Evolutionary conservation across 495 filamentous ascomycete species (phyloP).

Genomic region (Achaetomiella virescens): DNA sequence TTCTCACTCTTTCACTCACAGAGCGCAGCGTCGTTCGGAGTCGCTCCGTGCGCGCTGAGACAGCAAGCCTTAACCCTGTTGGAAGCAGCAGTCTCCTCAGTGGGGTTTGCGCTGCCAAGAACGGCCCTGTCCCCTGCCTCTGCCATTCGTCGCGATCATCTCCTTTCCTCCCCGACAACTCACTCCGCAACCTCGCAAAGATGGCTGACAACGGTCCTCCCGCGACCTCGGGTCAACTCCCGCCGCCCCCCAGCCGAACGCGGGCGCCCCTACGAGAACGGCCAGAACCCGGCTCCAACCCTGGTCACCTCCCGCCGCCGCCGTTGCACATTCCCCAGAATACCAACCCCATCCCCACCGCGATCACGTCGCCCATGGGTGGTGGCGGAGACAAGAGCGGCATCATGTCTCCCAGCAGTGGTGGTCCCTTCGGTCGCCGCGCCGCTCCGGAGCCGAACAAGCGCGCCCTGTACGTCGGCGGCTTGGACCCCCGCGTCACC

Average conservation of each 20-base stretch:
- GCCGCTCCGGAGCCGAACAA: slow-evolving; percentile 98
- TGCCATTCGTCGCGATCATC: slow-evolving; percentile 13
- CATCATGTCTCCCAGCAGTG: slow-evolving; percentile 77
- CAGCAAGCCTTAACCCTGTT: slow-evolving; percentile 1
- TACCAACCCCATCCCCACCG: slow-evolving; percentile 90
- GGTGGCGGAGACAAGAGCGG: slow-evolving; percentile 50
- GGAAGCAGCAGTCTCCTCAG: slow-evolving; percentile 10
- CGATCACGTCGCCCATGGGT: slow-evolving; percentile 82
- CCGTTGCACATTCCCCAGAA: slow-evolving; percentile 94
- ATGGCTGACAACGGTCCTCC: slow-evolving; percentile 65
- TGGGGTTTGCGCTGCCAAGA: slow-evolving; percentile 21
- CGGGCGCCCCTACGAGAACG: slow-evolving; percentile 66
- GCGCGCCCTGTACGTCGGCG: slow-evolving; percentile 92
- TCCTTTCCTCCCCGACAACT: not conserved
- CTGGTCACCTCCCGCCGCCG: slow-evolving; percentile 87
- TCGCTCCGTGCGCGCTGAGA: not conserved
- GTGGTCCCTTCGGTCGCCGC: slow-evolving; percentile 77
- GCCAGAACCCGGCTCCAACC: slow-evolving; percentile 62
- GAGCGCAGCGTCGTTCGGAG: not conserved
- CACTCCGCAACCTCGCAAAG: slow-evolving; percentile 21
- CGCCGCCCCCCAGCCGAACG: slow-evolving; percentile 58
- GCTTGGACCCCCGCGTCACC: slow-evolving; percentile 89
- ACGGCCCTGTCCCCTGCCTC: slow-evolving; percentile 5
- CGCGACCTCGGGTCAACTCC: slow-evolving; percentile 51
- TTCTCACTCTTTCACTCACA: not conserved